These are phyloP conservation scores for Catenaria anguillulae DNA, from an alignment of 371 early-diverging fungal genomes.

Conservation along the genomic window DNA sequence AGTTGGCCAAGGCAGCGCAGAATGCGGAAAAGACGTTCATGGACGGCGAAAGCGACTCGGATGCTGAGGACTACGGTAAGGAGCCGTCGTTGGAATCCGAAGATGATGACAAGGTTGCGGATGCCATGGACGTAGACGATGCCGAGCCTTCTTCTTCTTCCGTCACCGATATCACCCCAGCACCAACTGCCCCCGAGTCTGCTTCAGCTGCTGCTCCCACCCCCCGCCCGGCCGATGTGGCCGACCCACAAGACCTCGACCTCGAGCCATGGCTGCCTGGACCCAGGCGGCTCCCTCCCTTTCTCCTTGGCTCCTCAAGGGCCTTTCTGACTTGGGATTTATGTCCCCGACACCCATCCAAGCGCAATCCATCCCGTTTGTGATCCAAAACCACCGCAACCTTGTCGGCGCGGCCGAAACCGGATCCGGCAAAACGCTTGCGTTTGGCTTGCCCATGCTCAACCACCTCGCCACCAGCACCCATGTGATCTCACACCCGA, in stretches of 20 bases:
- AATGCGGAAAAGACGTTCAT: not conserved
- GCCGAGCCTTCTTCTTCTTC: slow-evolving; percentile 10
- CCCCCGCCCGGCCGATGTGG: too few relatives aligned
- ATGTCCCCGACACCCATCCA: slow-evolving; percentile 89
- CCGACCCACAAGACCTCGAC: too few relatives aligned
- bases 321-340: slow-evolving; percentile 53
- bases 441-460: slow-evolving; percentile 78
- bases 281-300: slow-evolving; percentile 23
- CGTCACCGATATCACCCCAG: not conserved
- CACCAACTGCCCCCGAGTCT: too few relatives aligned
- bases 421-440: slow-evolving; percentile 88
- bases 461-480: slow-evolving; percentile 30
- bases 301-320: slow-evolving; percentile 37
- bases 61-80: slow-evolving; percentile 17
- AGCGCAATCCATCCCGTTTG: slow-evolving; percentile 55
- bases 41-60: slow-evolving; percentile 9
- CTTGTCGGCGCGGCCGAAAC: slow-evolving; percentile 97
- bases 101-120: slow-evolving; percentile 14
- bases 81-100: slow-evolving; percentile 14
- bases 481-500: slow-evolving; percentile 16
- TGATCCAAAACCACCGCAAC: slow-evolving; percentile 57
- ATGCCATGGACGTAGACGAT: slow-evolving; percentile 8
- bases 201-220: too few relatives aligned
- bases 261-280: slow-evolving; percentile 17
- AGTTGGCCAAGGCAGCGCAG: not conserved